Base-by-base conservation (phyloP, 2,329 filamentous ascomycete genomes). In the Tolypocladium endophyticum region DNA sequence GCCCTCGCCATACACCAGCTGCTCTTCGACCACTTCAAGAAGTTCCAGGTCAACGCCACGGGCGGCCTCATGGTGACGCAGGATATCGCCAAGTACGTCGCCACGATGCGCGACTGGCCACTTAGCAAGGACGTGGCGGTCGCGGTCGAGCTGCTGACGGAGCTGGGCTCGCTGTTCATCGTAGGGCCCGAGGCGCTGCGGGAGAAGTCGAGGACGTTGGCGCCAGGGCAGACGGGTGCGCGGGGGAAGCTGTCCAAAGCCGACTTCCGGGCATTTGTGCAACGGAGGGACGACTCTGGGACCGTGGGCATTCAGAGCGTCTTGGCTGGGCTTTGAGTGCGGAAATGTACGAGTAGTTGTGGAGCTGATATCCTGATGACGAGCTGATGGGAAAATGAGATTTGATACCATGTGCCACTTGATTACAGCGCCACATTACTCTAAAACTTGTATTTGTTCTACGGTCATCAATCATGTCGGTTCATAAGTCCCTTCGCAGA, bases 121-220 rank as follows among this genome's bases (percentile, higher is more conserved):
- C 79, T 92, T 47, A 81, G 83, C 58, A 87, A 86, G 66, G 85
- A 89, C 47, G 84, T 86, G 56, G 82, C 84, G 65, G 81, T 81
- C 30, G 83, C 85, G 58, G 84, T 97, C 64, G 93, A 99, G 76
- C 84, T 96, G 54, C 76, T 99, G 61, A 87, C 91, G 33, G 94
- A 99, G 78, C 91, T 99, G 61, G 93, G 92, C 14, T 97, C 92
- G 69, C 76, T 99, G 58, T 99, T 99, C 72, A 96, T 99, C 64
- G 90, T 99, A 68, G 90, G 91, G 2, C 85, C 87, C 14, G 89
- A 92, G 72, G 89, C 89, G 41, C 76, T 92, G 61, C 79, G 85
- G 56, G 89, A 92, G 74, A 82, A 88, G 67, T 82, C 86, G 58
- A 78, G 87, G 60, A 85, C 83, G 61, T 73, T 88, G 61, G 79